phyloP scores from a whole-genome alignment of 805 yeast genomes.

The Pichia kluyveri region DNA sequence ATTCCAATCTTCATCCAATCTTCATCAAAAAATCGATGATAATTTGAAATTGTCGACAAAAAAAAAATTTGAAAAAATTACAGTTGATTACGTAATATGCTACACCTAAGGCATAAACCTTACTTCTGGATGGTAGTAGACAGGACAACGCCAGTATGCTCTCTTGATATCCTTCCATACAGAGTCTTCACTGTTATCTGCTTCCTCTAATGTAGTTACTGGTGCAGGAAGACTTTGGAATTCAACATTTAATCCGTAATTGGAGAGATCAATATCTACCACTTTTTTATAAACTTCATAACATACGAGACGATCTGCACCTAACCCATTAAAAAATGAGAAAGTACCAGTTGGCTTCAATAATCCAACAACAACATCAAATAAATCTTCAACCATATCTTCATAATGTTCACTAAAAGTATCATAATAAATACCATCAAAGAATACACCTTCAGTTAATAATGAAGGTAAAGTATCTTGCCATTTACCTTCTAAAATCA shows the following conservation, averaged over 20 bases:
- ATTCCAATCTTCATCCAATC: neutral
- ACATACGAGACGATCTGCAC: conserved; percentile 66
- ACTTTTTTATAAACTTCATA: conserved; percentile 80
- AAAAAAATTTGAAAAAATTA: neutral
- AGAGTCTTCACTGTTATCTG: conserved; percentile 27
- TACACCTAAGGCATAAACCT: conserved; percentile 25
- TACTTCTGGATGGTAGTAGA: conserved; percentile 58
- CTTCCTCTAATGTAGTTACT: conserved; percentile 26
- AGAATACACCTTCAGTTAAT: conserved; percentile 56
- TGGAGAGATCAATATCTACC: conserved; percentile 68
- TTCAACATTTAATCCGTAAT: conserved; percentile 66
- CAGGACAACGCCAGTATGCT: conserved; percentile 62
- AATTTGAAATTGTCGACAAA: neutral
- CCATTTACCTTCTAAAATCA: conserved; percentile 84
- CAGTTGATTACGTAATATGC: neutral
- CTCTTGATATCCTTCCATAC: conserved; percentile 57
- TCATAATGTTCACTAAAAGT: conserved; percentile 87
- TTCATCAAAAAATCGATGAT: neutral
- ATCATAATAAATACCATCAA: conserved; percentile 90
- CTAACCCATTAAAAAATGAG: conserved; percentile 87
- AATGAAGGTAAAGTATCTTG: conserved; percentile 68
- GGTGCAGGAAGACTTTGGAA: conserved; percentile 45
- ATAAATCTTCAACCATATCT: conserved; percentile 73
- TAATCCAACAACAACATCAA: conserved; percentile 74
- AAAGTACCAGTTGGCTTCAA: conserved; percentile 76